These are phyloP conservation scores for Malus sieversii DNA, from an alignment of 306 rosid species.

Conservation along the genomic window DNA sequence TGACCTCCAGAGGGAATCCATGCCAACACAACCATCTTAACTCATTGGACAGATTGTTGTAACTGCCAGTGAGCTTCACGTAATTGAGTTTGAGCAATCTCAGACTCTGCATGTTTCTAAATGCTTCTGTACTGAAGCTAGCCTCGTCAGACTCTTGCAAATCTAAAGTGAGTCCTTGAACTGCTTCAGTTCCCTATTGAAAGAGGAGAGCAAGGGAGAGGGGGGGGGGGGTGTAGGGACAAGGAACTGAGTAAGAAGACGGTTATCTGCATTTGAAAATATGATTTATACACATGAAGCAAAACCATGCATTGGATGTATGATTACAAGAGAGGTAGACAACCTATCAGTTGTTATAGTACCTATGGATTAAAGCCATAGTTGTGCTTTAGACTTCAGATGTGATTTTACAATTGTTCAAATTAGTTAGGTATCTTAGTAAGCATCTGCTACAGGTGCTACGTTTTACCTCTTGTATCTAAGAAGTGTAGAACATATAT, in stretches of 20 bases:
- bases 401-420: not conserved
- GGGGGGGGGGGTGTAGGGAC: rapidly evolving
- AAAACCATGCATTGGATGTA: not conserved
- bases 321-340: not conserved
- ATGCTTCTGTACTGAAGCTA: slow-evolving; percentile 5
- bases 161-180: not conserved
- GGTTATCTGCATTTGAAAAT: not conserved
- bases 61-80: not conserved
- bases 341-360: not conserved
- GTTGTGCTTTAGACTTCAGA: not conserved
- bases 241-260: no score
- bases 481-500: no score
- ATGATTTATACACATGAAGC: not conserved
- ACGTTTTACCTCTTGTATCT: not conserved
- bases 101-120: slow-evolving; percentile 20
- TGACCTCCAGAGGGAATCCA: no score
- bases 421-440: not conserved
- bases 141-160: not conserved
- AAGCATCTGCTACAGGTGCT: not conserved
- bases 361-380: no score
- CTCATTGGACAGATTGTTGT: slow-evolving; percentile 9
- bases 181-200: not conserved
- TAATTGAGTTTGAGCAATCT: slow-evolving; percentile 28
- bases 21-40: not conserved
- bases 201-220: no score